Evolutionary conservation across 257 asterid genomes (phyloP).

Genomic region (Solanum piurae): DNA sequence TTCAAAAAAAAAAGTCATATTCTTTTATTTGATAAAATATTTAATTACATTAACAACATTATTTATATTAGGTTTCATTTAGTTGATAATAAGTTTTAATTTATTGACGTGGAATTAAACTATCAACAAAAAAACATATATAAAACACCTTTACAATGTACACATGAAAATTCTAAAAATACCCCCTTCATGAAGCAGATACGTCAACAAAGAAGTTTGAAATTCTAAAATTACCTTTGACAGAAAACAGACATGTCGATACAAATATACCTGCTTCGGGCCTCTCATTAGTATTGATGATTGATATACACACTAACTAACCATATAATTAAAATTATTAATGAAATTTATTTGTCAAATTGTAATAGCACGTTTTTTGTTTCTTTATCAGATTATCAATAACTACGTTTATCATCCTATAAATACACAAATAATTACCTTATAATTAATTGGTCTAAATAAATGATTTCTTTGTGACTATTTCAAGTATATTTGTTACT

Average conservation of each 20-base stretch:
- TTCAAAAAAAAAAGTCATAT: no score
- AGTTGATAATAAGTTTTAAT: not conserved
- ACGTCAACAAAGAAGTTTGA: no score
- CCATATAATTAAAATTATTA: not conserved
- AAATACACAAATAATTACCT: not conserved
- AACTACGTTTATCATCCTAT: not conserved
- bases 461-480: not conserved
- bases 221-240: no score
- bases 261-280: not conserved
- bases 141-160: no score
- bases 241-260: accelerated
- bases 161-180: no score
- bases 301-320: not conserved
- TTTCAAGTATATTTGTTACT: not conserved
- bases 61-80: no score
- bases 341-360: not conserved
- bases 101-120: no score
- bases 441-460: not conserved
- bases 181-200: no score
- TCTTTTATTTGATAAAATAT: no score
- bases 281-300: no score
- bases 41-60: no score
- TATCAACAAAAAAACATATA: no score
- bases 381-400: not conserved
- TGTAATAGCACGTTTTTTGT: not conserved